Conservation (phyloP, 305 asterid species). For the Fraxinus baroniana region DNA sequence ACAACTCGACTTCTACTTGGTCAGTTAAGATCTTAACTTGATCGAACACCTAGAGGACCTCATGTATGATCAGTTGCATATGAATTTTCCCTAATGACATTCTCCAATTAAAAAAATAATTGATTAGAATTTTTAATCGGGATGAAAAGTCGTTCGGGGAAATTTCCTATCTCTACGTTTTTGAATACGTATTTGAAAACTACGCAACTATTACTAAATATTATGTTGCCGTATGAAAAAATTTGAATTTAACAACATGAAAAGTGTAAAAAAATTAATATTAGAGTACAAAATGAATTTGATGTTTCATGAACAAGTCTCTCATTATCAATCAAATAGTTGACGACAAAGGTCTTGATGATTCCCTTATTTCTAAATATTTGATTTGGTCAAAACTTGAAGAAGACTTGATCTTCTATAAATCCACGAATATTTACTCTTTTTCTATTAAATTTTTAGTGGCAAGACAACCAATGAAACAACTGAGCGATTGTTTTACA, state of each 20-base stretch:
- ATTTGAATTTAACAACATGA: not conserved
- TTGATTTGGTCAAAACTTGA: not conserved
- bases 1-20: not conserved
- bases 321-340: not conserved
- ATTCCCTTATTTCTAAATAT: not conserved
- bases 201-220: not conserved
- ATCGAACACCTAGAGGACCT: not conserved
- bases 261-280: not conserved
- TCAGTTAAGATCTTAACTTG: not conserved
- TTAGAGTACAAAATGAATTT: not conserved
- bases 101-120: not conserved
- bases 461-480: not conserved
- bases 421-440: not conserved
- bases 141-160: not conserved
- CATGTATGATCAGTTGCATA: not conserved
- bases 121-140: not conserved
- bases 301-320: not conserved
- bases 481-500: not conserved
- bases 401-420: not conserved
- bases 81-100: not conserved
- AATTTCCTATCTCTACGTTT: no score
- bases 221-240: not conserved
- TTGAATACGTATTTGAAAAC: not conserved
- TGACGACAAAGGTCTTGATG: not conserved
- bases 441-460: not conserved